Conservation (phyloP, 2,329 filamentous ascomycete species). For the Verticillium klebahnii region DNA sequence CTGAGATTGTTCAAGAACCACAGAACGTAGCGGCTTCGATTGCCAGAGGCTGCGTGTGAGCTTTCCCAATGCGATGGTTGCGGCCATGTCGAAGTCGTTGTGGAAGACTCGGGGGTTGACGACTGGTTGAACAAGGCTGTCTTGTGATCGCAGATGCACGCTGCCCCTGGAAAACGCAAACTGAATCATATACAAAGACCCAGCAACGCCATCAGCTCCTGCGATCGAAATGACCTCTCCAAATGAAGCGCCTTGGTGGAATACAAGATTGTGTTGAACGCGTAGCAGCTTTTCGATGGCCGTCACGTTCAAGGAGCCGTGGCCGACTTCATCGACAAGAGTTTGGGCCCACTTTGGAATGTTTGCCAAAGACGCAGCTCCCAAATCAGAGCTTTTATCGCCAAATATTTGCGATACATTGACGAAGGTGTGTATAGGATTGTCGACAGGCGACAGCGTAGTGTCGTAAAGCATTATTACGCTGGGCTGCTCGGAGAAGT, state of each 20-base stretch:
- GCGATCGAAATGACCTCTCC: constrained; percentile 39
- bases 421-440: constrained; percentile 24
- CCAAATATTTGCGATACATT: constrained; percentile 30
- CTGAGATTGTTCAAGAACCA: constrained; percentile 14
- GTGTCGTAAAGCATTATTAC: constrained; percentile 10
- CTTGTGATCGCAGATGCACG: constrained; percentile 27
- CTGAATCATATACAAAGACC: constrained; percentile 31
- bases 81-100: constrained; percentile 27
- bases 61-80: constrained; percentile 22
- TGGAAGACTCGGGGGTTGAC: constrained; percentile 32
- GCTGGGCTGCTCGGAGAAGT: constrained; percentile 47
- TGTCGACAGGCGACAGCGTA: constrained; percentile 5
- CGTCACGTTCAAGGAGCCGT: constrained; percentile 20
- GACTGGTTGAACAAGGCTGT: constrained; percentile 26
- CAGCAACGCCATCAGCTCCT: constrained; percentile 19
- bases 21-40: constrained; percentile 17
- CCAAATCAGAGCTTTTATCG: constrained; percentile 14
- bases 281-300: constrained; percentile 35
- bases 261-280: constrained; percentile 43
- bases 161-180: constrained; percentile 34
- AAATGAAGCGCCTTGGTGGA: constrained; percentile 36
- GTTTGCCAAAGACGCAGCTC: constrained; percentile 16
- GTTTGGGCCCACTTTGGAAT: constrained; percentile 25
- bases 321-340: constrained; percentile 17
- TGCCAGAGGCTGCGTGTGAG: constrained; percentile 22